A percentile compares a stretch with the other conserved stretches of the same genome.
phyloP scores from a whole-genome alignment of 176 grass and related monocot genomes.

The Alopecurus myosuroides region DNA sequence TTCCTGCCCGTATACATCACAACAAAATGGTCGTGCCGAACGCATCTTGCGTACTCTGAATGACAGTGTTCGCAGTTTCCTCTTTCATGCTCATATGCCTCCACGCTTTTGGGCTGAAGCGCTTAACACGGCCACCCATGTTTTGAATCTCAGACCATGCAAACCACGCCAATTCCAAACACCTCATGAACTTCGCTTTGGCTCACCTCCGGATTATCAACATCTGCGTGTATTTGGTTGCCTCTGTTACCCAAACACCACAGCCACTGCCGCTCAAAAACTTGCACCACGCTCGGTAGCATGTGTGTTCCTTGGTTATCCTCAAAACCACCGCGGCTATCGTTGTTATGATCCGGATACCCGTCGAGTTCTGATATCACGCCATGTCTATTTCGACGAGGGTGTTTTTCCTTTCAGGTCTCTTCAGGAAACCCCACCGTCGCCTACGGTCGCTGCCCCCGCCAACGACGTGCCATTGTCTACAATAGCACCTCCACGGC shows the following conservation, averaged over 20 bases:
- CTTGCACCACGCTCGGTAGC: background rate
- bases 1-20: too few relatives aligned
- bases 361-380: background rate
- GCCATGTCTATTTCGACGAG: background rate
- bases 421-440: background rate
- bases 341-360: background rate
- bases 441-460: background rate
- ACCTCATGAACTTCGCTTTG: background rate
- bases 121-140: too few relatives aligned
- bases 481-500: background rate
- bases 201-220: background rate
- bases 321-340: background rate
- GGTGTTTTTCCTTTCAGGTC: background rate
- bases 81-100: too few relatives aligned
- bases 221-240: background rate
- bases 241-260: background rate
- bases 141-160: too few relatives aligned
- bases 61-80: too few relatives aligned
- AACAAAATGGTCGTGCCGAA: too few relatives aligned
- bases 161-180: background rate
- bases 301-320: background rate
- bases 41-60: too few relatives aligned
- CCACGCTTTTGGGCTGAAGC: too few relatives aligned
- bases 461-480: background rate
- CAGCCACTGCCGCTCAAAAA: background rate